A percentile compares a stretch with the other conserved stretches of the same genome.
Evolutionary conservation across 805 yeast species (phyloP).

Genomic region (Diddensiella santjacobensis): DNA sequence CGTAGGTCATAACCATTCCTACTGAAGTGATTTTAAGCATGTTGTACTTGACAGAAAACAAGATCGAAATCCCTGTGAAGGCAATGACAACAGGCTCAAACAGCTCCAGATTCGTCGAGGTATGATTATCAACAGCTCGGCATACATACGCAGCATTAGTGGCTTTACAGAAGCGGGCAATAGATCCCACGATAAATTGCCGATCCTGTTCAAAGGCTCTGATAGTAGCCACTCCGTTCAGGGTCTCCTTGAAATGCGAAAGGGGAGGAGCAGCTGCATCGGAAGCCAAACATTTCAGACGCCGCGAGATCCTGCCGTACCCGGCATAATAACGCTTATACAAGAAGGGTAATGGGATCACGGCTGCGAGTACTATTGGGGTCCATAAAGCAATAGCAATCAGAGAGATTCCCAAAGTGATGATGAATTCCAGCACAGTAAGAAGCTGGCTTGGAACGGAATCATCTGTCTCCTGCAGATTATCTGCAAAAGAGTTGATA

Average conservation of each 20-base stretch:
- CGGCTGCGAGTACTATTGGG: conserved; percentile 73
- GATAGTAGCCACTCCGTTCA: conserved; percentile 70
- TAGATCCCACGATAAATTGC: conserved; percentile 52
- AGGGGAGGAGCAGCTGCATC: conserved; percentile 68
- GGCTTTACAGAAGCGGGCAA: conserved; percentile 53
- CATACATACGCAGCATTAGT: conserved; percentile 81
- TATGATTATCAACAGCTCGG: conserved; percentile 82
- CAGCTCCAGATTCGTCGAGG: conserved; percentile 64
- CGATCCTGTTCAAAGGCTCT: conserved; percentile 62
- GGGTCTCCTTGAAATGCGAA: conserved; percentile 75
- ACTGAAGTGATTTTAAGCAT: conserved; percentile 67
- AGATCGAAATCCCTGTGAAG: conserved; percentile 59
- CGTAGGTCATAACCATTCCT: conserved; percentile 83
- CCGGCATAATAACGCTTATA: conserved; percentile 66
- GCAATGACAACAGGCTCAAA: conserved; percentile 52
- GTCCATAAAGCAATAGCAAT: conserved; percentile 77
- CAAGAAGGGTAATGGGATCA: conserved; percentile 58
- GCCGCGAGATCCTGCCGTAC: conserved; percentile 66
- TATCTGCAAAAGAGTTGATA: conserved; percentile 82
- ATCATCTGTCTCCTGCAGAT: conserved; percentile 83
- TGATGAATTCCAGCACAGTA: conserved; percentile 33
- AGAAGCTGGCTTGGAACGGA: conserved; percentile 40
- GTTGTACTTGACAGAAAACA: conserved; percentile 48
- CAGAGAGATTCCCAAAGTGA: conserved; percentile 53
- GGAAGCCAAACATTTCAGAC: conserved; percentile 67